Evolutionary conservation across 2,329 filamentous ascomycete genomes (phyloP).

Genomic region (Drechslerella coelobrocha): DNA sequence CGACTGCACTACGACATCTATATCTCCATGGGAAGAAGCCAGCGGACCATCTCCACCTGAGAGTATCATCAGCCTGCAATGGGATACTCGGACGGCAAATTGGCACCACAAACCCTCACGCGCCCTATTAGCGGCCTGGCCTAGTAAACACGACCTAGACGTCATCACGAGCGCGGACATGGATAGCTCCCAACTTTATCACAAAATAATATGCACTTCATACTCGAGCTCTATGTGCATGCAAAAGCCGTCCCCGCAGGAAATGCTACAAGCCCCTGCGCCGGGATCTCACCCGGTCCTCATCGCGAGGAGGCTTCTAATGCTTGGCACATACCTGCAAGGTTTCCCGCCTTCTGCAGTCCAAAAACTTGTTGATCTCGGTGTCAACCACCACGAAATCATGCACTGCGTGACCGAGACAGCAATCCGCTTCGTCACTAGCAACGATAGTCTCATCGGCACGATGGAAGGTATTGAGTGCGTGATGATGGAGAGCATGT

Average conservation of each 20-base stretch:
- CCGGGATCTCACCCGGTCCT: constrained; percentile 61
- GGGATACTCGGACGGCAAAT: constrained; percentile 18
- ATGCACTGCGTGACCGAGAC: constrained; percentile 55
- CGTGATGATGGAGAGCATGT: constrained; percentile 63
- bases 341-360: constrained; percentile 57
- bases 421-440: constrained; percentile 59
- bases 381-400: constrained; percentile 9
- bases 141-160: constrained; percentile 56
- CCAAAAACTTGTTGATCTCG: constrained; percentile 25
- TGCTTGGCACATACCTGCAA: constrained; percentile 62
- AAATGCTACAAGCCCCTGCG: constrained; percentile 58
- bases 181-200: constrained; percentile 56
- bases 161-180: constrained; percentile 54
- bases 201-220: constrained; percentile 58
- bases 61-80: not conserved
- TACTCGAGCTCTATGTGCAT: constrained; percentile 53
- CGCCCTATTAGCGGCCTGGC: constrained; percentile 59
- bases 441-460: constrained; percentile 61
- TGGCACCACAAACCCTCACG: constrained; percentile 54
- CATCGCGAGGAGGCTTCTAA: constrained; percentile 62
- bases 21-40: too few relatives aligned
- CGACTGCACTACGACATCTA: not conserved
- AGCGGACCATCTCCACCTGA: too few relatives aligned
- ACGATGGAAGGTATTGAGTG: constrained; percentile 64
- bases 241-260: constrained; percentile 54